Evolutionary conservation across 352 stramenopile genomes (phyloP).

Genomic region (Phytophthora ohioensis): DNA sequence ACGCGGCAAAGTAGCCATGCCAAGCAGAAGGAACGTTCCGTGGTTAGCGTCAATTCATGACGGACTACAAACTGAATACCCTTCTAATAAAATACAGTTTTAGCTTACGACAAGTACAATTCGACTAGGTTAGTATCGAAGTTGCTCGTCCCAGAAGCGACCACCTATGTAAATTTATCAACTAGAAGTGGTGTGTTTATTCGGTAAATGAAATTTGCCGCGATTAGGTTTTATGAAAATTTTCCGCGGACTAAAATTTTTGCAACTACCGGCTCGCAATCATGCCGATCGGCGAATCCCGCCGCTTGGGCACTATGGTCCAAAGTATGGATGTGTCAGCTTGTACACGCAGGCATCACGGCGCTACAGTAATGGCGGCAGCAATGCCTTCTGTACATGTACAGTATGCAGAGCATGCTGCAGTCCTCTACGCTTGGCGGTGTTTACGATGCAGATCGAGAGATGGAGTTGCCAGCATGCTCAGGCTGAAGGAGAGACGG

Average conservation of each 20-base stretch:
- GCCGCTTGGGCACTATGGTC: background rate
- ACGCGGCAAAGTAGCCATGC: conserved; percentile 19
- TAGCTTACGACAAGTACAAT: no score
- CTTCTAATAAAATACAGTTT: background rate
- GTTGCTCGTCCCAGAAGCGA: no score
- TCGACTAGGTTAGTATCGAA: no score
- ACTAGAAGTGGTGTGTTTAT: no score
- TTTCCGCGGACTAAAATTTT: conserved; percentile 21
- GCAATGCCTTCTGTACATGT: no score
- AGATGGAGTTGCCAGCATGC: no score
- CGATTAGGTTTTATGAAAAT: conserved; percentile 23
- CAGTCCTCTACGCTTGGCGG: no score
- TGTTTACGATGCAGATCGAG: no score
- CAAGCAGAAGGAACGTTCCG: conserved; percentile 12
- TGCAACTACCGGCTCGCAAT: conserved; percentile 15
- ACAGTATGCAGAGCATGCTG: no score
- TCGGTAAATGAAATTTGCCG: background rate
- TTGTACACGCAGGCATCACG: no score
- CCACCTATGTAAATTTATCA: no score
- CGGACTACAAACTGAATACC: background rate
- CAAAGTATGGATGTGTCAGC: background rate
- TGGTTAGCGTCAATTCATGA: background rate
- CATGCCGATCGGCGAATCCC: background rate
- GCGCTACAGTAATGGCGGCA: no score
- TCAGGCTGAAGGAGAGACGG: background rate